A percentile compares a stretch with the other conserved stretches of the same genome.
These are phyloP conservation scores for Phytopythium oedochilum DNA, from an alignment of 352 stramenopile species.

Conservation along the genomic window DNA sequence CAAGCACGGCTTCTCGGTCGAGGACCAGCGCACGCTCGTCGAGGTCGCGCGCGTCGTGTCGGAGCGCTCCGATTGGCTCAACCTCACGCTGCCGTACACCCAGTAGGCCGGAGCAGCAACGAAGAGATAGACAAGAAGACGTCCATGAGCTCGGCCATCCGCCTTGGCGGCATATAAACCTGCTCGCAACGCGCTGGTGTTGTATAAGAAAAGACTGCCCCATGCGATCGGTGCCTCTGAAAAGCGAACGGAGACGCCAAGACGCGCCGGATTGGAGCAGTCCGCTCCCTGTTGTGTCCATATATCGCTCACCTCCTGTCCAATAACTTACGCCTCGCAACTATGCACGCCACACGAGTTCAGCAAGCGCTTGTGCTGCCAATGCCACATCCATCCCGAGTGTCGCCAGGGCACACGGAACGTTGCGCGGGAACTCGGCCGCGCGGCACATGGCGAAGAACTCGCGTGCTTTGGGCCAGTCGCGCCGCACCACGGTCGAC, in stretches of 20 bases:
- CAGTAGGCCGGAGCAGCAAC: constrained; percentile 20
- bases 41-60: constrained; percentile 52
- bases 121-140: background rate
- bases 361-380: background rate
- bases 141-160: background rate
- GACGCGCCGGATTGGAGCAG: background rate
- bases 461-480: constrained; percentile 36
- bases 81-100: constrained; percentile 46
- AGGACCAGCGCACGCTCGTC: constrained; percentile 65
- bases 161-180: too few relatives aligned
- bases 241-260: background rate
- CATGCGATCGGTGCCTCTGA: background rate
- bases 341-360: background rate
- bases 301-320: background rate
- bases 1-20: constrained; percentile 61
- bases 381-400: constrained; percentile 23
- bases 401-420: constrained; percentile 48
- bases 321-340: constrained; percentile 1
- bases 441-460: constrained; percentile 51
- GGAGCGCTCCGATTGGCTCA: constrained; percentile 63
- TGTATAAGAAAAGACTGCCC: background rate
- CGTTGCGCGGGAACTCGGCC: constrained; percentile 51
- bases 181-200: background rate
- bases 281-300: too few relatives aligned
- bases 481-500: constrained; percentile 11